Base-by-base conservation (phyloP, 176 grass and related monocot genomes). In the Otatea glauca region DNA sequence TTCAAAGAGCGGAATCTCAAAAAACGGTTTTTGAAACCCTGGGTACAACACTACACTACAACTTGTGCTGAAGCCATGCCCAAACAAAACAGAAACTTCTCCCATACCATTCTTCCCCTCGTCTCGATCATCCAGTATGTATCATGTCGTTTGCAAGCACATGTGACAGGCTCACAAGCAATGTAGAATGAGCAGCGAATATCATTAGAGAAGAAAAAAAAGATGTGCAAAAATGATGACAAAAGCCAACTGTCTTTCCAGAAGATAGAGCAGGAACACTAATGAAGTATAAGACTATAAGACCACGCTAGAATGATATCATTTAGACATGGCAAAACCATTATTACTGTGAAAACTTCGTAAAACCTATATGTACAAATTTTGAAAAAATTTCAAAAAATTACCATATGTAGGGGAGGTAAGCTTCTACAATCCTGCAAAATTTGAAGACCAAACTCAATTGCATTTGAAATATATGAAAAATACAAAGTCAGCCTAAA, bases 31-130 rank as follows among this genome's bases (percentile, higher is more conserved):
- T n/a, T n/a, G n/a, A n/a, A n/a, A n/a, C n/a, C n/a, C n/a, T n/a
- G n/a, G n/a, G n/a, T n/a, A n/a, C n/a, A n/a, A 32, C 8, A 20
- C 69, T 25, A 18, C 58, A 64, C 42, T 69, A 21, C 43, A 11
- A 34, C 43, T 21, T 80, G 63, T 68, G 5, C 6, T 27, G 44
- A 51, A 12, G 24, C 25, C 43, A 60, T 37, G 65, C 41, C 42
- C 83, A 78, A 4, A 79, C 84, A 61, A 61, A 45, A 72, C 21
- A 42, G 71, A 69, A 77, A 20, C 73, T 53, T 88, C 42, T 53
- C 71, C 27, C 47, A 65, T 13, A 18, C 17, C 70, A 67, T 56
- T 55, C n/a, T 27, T 70, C 37, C 4, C 15, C 17, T 24, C 29
- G 4, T 62, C 42, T 12, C 7, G 8, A 29, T 71, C 81, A 82